Percentiles rank a stretch among this genome's conserved stretches.
Evolutionary conservation across 176 grass and related monocot genomes (phyloP).

Genomic region (Aegilops umbellulata): DNA sequence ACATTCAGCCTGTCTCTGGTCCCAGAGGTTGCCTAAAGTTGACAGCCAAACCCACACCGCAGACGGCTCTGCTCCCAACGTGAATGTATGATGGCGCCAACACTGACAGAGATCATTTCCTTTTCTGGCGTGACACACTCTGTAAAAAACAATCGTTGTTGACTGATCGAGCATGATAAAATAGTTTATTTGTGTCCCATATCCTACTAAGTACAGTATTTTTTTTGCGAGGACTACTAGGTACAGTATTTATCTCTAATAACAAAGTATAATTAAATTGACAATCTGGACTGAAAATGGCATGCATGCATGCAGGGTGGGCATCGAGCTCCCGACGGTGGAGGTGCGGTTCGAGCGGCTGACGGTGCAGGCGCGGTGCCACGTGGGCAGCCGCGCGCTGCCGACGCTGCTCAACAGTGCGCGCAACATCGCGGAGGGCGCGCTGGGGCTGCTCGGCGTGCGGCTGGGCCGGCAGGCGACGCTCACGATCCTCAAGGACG

Average conservation of each 20-base stretch:
- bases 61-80: not conserved
- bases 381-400: slow-evolving; percentile 77
- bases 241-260: too few relatives aligned
- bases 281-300: not conserved
- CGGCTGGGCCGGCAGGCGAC: slow-evolving; percentile 46
- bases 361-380: slow-evolving; percentile 64
- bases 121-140: not conserved
- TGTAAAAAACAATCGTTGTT: not conserved
- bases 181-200: not conserved
- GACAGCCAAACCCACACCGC: slow-evolving; percentile 6
- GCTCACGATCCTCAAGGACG: slow-evolving; percentile 60
- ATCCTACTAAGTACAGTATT: too few relatives aligned
- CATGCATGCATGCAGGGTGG: slow-evolving; percentile 55
- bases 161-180: not conserved
- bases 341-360: slow-evolving; percentile 89
- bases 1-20: not conserved
- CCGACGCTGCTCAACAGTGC: slow-evolving; percentile 77
- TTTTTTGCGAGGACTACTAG: too few relatives aligned
- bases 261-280: too few relatives aligned
- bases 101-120: not conserved
- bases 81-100: not conserved
- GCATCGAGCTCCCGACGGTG: slow-evolving; percentile 88
- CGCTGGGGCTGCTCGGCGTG: slow-evolving; percentile 45
- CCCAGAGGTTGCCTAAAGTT: not conserved
- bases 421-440: slow-evolving; percentile 65